Base-by-base conservation (phyloP, 192 early-diverging fungal species). In the Backusella tuberculispora region DNA sequence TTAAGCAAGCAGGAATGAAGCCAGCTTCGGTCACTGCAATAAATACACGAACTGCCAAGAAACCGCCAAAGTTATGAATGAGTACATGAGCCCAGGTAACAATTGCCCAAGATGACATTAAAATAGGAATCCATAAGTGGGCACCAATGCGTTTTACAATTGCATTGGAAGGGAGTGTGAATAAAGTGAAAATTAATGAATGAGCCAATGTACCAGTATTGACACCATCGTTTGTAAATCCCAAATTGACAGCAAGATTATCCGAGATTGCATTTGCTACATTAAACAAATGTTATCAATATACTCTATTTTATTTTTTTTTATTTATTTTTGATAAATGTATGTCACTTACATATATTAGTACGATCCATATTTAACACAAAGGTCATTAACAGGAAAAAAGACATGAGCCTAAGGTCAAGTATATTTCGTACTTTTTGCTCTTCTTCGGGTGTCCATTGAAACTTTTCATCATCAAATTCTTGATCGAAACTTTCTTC, bases 21-120 rank as follows among this genome's bases (percentile, higher is more conserved):
- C 86, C 86, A 63, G 82, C 87, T 74, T 88, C 87, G 37, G 84
- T 85, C 15, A 77, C 47, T n/a, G 81, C 86, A 42, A 88, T 81
- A 19, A 88, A 77, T 19, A 80, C 79, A 7, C 87, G 78, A 46
- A 80, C 80, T 34, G 76, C 75, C 37, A 87, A 74, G 56, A 81
- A 88, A 5, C 69, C 63, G 26, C 26, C 73, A 19, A 47, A 77
- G 37, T 85, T 76, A 26, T 65, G 17, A 26, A 74, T 65, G 34
- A 74, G 47, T 34, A 53, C 44, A 63, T 70, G 53, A n/a, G 63
- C 71, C 68, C 68, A 72, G 14, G 76, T 78, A 3, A 69, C 71
- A 47, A 78, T 65, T 29, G 71, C 76, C 76, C 71, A 78, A 17
- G 65, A 41, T 14, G 65, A 45, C 71, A 78, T 78, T 9, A 86